Conservation (phyloP, 768 basidiomycete species). For the Multifurca ochricompacta region DNA sequence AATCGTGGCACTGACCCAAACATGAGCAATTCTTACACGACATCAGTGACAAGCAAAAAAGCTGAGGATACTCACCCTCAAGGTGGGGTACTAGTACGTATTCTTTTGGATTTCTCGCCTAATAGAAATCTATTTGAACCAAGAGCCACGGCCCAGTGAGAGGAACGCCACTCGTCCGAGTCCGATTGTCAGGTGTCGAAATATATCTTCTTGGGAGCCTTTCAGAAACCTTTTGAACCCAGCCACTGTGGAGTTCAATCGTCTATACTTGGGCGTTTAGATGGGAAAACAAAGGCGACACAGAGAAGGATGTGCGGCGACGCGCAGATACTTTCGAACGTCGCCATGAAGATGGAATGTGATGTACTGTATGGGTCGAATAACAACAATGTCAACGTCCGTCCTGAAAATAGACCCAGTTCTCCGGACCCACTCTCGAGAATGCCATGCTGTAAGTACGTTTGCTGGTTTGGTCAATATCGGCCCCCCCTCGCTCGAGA, state of each 20-base stretch:
- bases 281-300: background rate
- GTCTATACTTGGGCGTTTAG: background rate
- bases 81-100: no score
- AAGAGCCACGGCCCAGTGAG: background rate
- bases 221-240: constrained; percentile 10
- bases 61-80: no score
- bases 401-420: constrained; percentile 16
- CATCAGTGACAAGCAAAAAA: no score
- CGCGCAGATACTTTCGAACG: background rate
- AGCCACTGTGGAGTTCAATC: constrained; percentile 10
- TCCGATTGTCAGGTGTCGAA: no score
- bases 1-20: no score
- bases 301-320: background rate
- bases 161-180: no score
- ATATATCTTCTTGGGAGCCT: no score
- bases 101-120: background rate
- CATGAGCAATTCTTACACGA: no score
- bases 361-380: constrained; percentile 20
- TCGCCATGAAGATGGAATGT: constrained; percentile 19
- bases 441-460: background rate
- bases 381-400: constrained; percentile 14
- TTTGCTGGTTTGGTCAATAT: background rate
- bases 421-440: constrained; percentile 2
- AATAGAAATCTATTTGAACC: background rate
- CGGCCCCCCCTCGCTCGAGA: background rate